Base-by-base conservation (phyloP, 1,284 basidiomycete species). In the Trichosporon asahii region DNA sequence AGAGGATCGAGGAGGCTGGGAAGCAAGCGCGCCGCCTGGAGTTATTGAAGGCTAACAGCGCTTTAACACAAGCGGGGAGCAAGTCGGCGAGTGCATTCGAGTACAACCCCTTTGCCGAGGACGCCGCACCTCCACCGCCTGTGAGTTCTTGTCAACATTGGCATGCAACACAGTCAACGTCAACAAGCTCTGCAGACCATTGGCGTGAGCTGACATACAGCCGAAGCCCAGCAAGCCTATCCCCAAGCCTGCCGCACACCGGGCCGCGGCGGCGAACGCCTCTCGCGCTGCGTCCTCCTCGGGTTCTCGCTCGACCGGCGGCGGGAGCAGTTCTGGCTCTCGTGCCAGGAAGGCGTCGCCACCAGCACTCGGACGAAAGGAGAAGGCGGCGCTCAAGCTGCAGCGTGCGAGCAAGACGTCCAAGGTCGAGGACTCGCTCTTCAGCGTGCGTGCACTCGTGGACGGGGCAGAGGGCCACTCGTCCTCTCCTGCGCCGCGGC, bases 81-180 rank as follows among this genome's bases (percentile, higher is more conserved):
- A 65, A 66, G 12, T 40, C 49, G 3, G 66, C 66, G 14, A 66
- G 60, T 23, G 44, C 25, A 1, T 33, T 65, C 44, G 78, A 77
- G 3, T 81, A 79, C 40, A 74, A 82, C 66, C 80, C 80, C 1
- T 82, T 82, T 69, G 81, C 80, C 9, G 81, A 82, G 68, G 80
- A 79, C 60, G 66, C 68, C 14, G 55, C 66, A 21, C n/a, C 72
- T 3, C 72, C 72, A 25, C 69, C 70, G n/a, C 64, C 46, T 49
- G 72, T 73, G 60, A n/a, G 72, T 73, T 18, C 18, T 9, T 25
- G 23, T 25, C n/a, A 53, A 53, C 15, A 44, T n/a, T 3, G 40
- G 18, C 40, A 44, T 7, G 15, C 21, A 8, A 23, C 21, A 21
- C 49, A 5, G 4, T 53, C 49, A 9, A 23, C 5, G 21, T 21